Conservation (phyloP, 495 filamentous ascomycete species). For the Staphylotrichum tortipilum region DNA sequence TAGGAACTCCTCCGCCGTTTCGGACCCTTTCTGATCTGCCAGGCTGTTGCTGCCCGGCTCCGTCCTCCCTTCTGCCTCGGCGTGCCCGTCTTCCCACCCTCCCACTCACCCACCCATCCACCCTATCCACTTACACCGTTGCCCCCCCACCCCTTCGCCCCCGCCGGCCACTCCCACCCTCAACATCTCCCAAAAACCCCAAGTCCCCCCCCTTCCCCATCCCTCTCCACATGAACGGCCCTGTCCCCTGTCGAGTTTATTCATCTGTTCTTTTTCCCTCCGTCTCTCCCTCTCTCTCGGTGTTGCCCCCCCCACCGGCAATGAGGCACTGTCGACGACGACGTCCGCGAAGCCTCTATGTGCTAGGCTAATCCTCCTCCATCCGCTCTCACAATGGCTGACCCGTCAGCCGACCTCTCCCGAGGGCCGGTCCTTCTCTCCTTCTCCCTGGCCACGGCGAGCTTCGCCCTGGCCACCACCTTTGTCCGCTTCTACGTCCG, state of each 20-base stretch:
- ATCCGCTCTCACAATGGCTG: conserved; percentile 17
- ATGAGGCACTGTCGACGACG: conserved; percentile 10
- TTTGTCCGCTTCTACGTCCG: conserved; percentile 28
- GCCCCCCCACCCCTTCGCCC: too few species aligned
- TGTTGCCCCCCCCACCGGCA: too few species aligned
- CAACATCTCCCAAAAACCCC: background rate
- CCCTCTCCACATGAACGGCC: too few species aligned
- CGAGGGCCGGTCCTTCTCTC: conserved; percentile 33
- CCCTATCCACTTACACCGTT: too few species aligned
- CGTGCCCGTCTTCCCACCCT: conserved; percentile 3
- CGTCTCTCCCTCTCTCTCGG: background rate
- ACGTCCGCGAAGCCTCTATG: conserved; percentile 6
- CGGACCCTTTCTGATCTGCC: conserved; percentile 17
- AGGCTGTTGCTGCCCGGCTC: background rate
- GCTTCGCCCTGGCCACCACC: conserved; percentile 26
- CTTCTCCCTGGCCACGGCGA: conserved; percentile 27
- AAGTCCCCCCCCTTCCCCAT: background rate
- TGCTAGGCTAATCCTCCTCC: conserved; percentile 3
- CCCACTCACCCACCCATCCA: too few species aligned
- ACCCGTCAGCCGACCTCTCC: conserved; percentile 19
- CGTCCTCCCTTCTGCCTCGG: conserved; percentile 12
- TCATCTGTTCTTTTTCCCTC: too few species aligned
- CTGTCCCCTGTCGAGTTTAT: conserved; percentile 5
- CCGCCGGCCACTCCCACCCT: too few species aligned
- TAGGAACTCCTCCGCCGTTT: conserved; percentile 24